Conservation (phyloP, 768 basidiomycete species). For the Termitomyces sp. region DNA sequence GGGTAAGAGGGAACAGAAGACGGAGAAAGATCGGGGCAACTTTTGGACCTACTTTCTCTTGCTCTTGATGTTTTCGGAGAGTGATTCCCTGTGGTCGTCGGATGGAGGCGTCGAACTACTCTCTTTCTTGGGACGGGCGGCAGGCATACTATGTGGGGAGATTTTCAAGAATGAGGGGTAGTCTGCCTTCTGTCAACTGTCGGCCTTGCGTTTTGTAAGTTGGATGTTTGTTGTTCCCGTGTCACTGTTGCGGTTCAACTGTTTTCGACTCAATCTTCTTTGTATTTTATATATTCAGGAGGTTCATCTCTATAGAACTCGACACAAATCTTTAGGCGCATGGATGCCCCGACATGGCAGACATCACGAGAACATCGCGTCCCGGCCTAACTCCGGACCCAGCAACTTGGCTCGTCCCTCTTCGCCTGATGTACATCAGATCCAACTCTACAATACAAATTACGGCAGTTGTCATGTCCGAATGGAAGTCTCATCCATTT, state of each 20-base stretch:
- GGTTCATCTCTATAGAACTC: slow-evolving; percentile 24
- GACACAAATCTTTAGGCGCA: slow-evolving; percentile 17
- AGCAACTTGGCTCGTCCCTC: slow-evolving; percentile 28
- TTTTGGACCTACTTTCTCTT: slow-evolving; percentile 70
- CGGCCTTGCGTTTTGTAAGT: slow-evolving; percentile 31
- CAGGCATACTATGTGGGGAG: slow-evolving; percentile 52
- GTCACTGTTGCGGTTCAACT: slow-evolving; percentile 36
- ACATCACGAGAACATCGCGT: slow-evolving; percentile 39
- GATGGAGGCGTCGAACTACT: slow-evolving; percentile 59
- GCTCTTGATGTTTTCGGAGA: slow-evolving; percentile 67
- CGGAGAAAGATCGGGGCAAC: slow-evolving; percentile 58
- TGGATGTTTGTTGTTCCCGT: slow-evolving; percentile 40
- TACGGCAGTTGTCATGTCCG: slow-evolving; percentile 26
- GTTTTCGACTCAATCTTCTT: slow-evolving; percentile 33
- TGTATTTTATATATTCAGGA: slow-evolving; percentile 39
- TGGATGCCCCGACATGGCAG: slow-evolving; percentile 26
- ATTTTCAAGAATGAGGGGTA: slow-evolving; percentile 26
- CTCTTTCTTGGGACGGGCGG: slow-evolving; percentile 65
- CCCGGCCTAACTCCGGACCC: slow-evolving; percentile 44
- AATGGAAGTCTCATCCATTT: slow-evolving; percentile 20
- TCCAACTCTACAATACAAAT: slow-evolving; percentile 11
- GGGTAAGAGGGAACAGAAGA: slow-evolving; percentile 34
- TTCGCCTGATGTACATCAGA: slow-evolving; percentile 34
- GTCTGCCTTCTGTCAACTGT: slow-evolving; percentile 17
- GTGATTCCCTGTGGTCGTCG: slow-evolving; percentile 57